Evolutionary conservation across 1,139 yeast genomes (phyloP).

Genomic region (Debaryomyces sp.): DNA sequence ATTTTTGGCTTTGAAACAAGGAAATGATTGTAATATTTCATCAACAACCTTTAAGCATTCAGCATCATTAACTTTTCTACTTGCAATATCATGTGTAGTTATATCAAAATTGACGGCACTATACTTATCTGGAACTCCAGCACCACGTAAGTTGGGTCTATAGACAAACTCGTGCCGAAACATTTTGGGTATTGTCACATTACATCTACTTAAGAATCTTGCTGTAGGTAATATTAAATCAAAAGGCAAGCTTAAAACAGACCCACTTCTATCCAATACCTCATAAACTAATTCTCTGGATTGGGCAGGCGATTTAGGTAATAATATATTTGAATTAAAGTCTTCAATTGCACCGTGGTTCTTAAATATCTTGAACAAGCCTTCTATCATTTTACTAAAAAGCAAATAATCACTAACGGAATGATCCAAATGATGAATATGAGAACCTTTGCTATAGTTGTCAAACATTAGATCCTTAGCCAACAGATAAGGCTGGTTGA

Average conservation of each 20-base stretch:
- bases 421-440: conserved; percentile 24
- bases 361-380: conserved; percentile 61
- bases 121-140: conserved; percentile 76
- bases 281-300: conserved; percentile 69
- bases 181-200: conserved; percentile 60
- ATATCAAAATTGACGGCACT: conserved; percentile 89
- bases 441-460: conserved; percentile 30
- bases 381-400: conserved; percentile 54
- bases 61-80: conserved; percentile 66
- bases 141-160: conserved; percentile 55
- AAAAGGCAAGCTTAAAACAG: conserved; percentile 83
- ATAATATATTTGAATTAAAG: conserved; percentile 52
- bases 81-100: conserved; percentile 52
- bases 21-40: conserved; percentile 65
- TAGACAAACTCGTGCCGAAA: conserved; percentile 81
- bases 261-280: conserved; percentile 81
- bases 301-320: conserved; percentile 81
- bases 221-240: conserved; percentile 92
- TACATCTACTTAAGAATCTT: conserved; percentile 67
- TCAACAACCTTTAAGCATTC: conserved; percentile 83
- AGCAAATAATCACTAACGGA: conserved; percentile 42
- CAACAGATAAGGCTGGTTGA: conserved; percentile 78
- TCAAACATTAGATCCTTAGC: conserved; percentile 86
- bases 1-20: conserved; percentile 55
- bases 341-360: conserved; percentile 88